Percentiles rank a stretch among this genome's conserved stretches.
Conservation (phyloP, 2,329 filamentous ascomycete species). For the Hypoxylon rubiginosum region DNA sequence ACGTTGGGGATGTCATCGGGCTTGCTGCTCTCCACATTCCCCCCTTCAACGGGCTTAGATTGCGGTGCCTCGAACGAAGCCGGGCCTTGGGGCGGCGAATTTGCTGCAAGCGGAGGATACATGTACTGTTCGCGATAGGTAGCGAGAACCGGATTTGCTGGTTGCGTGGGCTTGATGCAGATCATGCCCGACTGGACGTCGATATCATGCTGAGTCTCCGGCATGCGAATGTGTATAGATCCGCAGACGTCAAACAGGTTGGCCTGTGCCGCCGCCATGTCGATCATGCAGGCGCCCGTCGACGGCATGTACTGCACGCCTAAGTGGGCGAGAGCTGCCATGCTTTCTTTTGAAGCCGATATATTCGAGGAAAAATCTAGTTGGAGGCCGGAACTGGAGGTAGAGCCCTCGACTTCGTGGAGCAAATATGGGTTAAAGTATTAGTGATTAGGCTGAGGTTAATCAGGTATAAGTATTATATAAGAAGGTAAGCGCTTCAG, state of each 20-base stretch:
- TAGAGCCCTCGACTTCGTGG: neutral
- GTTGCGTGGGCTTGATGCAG: constrained; percentile 45
- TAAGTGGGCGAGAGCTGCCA: constrained; percentile 38
- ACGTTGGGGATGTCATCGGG: neutral
- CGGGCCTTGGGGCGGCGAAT: constrained; percentile 6
- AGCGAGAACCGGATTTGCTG: constrained; percentile 2
- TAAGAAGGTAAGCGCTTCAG: neutral
- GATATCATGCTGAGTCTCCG: constrained; percentile 37
- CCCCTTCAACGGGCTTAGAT: neutral
- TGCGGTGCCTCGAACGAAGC: constrained; percentile 3
- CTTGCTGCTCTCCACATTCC: neutral
- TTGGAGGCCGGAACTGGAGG: constrained; percentile 19
- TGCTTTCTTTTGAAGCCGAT: neutral
- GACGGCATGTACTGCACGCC: constrained; percentile 40
- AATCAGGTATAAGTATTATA: neutral
- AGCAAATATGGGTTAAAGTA: no score
- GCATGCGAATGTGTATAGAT: constrained; percentile 46
- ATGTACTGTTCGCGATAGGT: constrained; percentile 28
- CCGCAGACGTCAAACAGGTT: constrained; percentile 44
- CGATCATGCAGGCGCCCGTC: constrained; percentile 47
- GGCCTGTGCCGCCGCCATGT: constrained; percentile 42
- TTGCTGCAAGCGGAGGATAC: constrained; percentile 5
- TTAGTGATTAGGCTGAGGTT: neutral
- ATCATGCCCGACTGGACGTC: constrained; percentile 44
- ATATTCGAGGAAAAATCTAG: neutral